Evolutionary conservation across 2,329 filamentous ascomycete genomes (phyloP), one percentile per base, ranked within the genome.

Genomic region (Botrytis fragariae): DNA sequence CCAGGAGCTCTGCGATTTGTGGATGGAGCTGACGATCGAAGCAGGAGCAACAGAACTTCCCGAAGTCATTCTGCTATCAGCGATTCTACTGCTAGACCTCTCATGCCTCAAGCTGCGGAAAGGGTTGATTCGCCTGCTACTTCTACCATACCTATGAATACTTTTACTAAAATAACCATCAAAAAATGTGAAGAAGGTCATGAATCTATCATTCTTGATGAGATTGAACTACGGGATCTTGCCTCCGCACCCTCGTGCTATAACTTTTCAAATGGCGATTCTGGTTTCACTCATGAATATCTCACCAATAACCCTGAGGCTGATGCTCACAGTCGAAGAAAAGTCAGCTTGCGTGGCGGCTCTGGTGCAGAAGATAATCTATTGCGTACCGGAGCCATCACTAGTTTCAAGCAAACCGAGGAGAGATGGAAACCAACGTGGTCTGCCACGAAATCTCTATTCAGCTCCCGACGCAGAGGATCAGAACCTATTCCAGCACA

Each of bases 121-220:
- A 61, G 39, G 35, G 10, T 29, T 22, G 54, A 37, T 60, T n/a
- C 54, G 7, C 20, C 39, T 61, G 10, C 22, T 62, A 32, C 39
- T 61, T 61, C n/a, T 14, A 60, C 54, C 22, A 37, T 12, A 45
- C 54, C 51, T 45, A 22, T 16, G 29, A 61, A 45, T 35, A 22
- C 54, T 9, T 37, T 45, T 22, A 60, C 68, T 22, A 69, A 69
- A 39, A 69, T 69, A 42, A 69, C 35, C 22, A 69, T 69, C 18
- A 69, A 69, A 16, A 44, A 54, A n/a, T 45, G 68, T 60, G 68
- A 70, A 61, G 68, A 61, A 57, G 65, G 65, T 25, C 65, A 69
- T 32, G 48, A 57, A 22, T 69, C 65, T 5, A 57, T 69, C n/a
- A 57, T 69, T n/a, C 29, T 69, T 29, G 48, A 69, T 57, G 65